phyloP scores from a whole-genome alignment of 768 basidiomycete species.

The Boletus vinaceobasis region DNA sequence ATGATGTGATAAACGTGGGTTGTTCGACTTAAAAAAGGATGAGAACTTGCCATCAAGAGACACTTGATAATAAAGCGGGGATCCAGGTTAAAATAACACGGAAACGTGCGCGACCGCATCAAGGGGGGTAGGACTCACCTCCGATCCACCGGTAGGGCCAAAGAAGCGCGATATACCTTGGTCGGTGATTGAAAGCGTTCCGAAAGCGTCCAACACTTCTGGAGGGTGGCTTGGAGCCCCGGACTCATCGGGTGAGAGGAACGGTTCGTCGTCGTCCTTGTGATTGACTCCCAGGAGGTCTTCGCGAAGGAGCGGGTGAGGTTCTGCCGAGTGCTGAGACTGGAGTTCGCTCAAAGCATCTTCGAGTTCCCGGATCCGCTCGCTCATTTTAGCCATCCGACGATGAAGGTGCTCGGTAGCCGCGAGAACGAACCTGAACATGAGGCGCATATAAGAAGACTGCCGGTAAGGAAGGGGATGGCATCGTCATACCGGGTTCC shows the following conservation, averaged over 20 bases:
- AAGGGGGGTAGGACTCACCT: constrained; percentile 42
- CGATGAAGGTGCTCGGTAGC: constrained; percentile 65
- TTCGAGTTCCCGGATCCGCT: constrained; percentile 57
- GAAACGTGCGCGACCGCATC: constrained; percentile 4
- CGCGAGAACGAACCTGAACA: constrained; percentile 52
- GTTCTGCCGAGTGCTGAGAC: constrained; percentile 46
- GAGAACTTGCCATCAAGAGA: constrained; percentile 30
- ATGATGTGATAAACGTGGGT: constrained; percentile 9
- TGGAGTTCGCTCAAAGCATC: constrained; percentile 56
- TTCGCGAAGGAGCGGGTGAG: constrained; percentile 58
- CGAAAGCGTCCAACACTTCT: constrained; percentile 55
- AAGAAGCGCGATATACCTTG: constrained; percentile 61
- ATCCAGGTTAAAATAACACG: constrained; percentile 7
- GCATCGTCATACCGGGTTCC: constrained; percentile 54
- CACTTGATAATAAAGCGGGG: constrained; percentile 24
- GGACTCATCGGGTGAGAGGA: constrained; percentile 25
- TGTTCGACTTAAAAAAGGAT: background rate
- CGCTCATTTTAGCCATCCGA: constrained; percentile 49
- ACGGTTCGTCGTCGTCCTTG: constrained; percentile 26
- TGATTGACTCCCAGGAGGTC: constrained; percentile 40
- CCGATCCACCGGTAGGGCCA: constrained; percentile 64
- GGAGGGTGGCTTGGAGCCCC: constrained; percentile 17
- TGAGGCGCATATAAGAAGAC: constrained; percentile 6
- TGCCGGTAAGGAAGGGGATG: background rate
- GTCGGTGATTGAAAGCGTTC: constrained; percentile 58